These are phyloP conservation scores for Vitis riparia DNA, from an alignment of 164 flowering plant genomes.

Conservation along the genomic window DNA sequence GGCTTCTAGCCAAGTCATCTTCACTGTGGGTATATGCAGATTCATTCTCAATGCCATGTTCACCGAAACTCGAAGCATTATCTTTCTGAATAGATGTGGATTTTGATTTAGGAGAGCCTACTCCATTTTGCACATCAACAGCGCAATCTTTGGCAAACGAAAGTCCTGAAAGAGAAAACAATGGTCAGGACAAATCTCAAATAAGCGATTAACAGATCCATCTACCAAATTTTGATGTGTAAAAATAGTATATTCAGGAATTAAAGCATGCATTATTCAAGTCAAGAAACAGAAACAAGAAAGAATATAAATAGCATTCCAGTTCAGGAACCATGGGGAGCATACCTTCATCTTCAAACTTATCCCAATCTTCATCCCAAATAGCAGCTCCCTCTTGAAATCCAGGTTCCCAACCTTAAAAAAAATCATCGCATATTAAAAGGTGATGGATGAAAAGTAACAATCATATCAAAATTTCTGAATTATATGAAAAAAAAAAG, in stretches of 20 bases:
- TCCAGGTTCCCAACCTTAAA: conserved; percentile 72
- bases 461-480: neutral
- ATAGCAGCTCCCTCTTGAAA: conserved; percentile 81
- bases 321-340: conserved; percentile 1
- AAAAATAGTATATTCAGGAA: neutral
- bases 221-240: too few relatives aligned
- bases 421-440: conserved; percentile 1
- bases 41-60: conserved; percentile 42
- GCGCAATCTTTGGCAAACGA: conserved; percentile 37
- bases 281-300: neutral
- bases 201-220: too few relatives aligned
- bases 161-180: conserved; percentile 34
- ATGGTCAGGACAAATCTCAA: too few relatives aligned
- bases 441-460: conserved; percentile 1
- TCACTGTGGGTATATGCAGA: conserved; percentile 47
- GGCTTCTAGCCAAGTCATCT: conserved; percentile 51
- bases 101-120: conserved; percentile 26
- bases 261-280: neutral
- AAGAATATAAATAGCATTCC: neutral
- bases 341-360: conserved; percentile 88
- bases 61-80: conserved; percentile 21
- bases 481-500: too few relatives aligned
- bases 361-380: conserved; percentile 99
- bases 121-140: conserved; percentile 27
- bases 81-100: conserved; percentile 30